A percentile compares a stretch with the other conserved stretches of the same genome.
Conservation (phyloP, 768 basidiomycete species). For the Sarcodon aspratus region DNA sequence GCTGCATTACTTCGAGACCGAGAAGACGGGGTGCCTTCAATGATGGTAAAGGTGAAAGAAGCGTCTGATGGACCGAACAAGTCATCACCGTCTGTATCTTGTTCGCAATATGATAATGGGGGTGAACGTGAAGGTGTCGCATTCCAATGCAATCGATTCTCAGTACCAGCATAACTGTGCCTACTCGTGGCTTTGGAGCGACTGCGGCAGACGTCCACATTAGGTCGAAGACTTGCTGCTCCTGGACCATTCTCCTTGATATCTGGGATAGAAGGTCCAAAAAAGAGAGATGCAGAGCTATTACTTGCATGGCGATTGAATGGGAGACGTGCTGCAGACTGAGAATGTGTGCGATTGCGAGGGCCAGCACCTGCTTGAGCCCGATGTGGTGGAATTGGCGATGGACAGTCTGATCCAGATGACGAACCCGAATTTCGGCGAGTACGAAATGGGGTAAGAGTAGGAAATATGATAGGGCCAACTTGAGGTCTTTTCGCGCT, state of each 20-base stretch:
- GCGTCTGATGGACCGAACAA: conserved; percentile 28
- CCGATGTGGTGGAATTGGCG: conserved; percentile 45
- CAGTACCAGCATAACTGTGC: conserved; percentile 56
- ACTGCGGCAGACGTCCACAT: conserved; percentile 7
- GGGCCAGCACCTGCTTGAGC: conserved; percentile 26
- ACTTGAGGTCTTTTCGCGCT: conserved; percentile 12
- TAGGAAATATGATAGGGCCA: conserved; percentile 23
- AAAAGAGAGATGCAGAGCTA: conserved; percentile 54
- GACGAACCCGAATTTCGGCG: conserved; percentile 27
- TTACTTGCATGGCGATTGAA: conserved; percentile 40
- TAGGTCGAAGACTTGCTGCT: background rate
- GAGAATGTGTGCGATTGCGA: conserved; percentile 21
- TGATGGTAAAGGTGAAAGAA: conserved; percentile 47
- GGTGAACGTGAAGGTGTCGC: conserved; percentile 5
- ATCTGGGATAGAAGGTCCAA: conserved; percentile 41
- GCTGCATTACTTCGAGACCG: conserved; percentile 22
- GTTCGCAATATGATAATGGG: conserved; percentile 7
- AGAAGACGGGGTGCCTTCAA: conserved; percentile 48
- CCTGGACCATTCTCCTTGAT: background rate
- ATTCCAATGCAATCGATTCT: conserved; percentile 8
- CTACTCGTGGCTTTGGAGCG: conserved; percentile 31
- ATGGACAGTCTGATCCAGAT: conserved; percentile 37
- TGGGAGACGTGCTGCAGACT: conserved; percentile 24
- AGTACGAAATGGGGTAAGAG: conserved; percentile 20
- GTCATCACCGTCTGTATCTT: conserved; percentile 10